A percentile compares a stretch with the other conserved stretches of the same genome.
phyloP scores from a whole-genome alignment of 106 monocot species.

The Amphibolis antarctica region DNA sequence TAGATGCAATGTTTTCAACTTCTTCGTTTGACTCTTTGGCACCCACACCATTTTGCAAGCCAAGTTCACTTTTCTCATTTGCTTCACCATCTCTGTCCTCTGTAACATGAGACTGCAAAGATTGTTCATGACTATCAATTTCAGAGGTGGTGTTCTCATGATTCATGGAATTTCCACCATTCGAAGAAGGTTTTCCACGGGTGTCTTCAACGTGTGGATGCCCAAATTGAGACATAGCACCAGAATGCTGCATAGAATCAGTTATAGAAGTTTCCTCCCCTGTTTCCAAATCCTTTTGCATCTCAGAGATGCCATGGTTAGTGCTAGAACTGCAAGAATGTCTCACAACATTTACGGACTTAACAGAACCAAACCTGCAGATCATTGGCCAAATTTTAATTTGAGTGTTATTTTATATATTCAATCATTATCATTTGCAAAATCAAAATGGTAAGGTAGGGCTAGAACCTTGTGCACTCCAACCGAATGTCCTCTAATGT shows the following conservation, averaged over 20 bases:
- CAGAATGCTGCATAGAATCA: not conserved
- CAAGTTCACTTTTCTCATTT: conserved; percentile 1
- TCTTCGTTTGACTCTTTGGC: conserved; percentile 1
- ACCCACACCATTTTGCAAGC: not conserved
- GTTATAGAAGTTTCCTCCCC: not conserved
- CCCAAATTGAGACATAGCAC: not conserved
- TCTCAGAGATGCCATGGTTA: not conserved
- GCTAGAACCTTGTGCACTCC: conserved; percentile 59
- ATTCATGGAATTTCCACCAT: not conserved
- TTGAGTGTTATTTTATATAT: not conserved
- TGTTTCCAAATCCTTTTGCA: not conserved
- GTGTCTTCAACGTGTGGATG: not conserved
- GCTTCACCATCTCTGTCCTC: not conserved
- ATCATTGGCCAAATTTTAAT: not conserved
- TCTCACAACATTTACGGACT: conserved; percentile 54
- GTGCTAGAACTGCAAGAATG: not conserved
- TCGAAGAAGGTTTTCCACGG: not conserved
- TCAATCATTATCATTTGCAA: no score
- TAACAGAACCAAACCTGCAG: conserved; percentile 82
- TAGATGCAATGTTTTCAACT: not conserved
- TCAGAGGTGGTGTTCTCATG: not conserved
- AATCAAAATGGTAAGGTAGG: not conserved
- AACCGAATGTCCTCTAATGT: conserved; percentile 70
- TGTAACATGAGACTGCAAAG: not conserved
- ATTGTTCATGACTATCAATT: not conserved